phyloP scores from a whole-genome alignment of 768 basidiomycete species.

The Tephrocybe rancida region DNA sequence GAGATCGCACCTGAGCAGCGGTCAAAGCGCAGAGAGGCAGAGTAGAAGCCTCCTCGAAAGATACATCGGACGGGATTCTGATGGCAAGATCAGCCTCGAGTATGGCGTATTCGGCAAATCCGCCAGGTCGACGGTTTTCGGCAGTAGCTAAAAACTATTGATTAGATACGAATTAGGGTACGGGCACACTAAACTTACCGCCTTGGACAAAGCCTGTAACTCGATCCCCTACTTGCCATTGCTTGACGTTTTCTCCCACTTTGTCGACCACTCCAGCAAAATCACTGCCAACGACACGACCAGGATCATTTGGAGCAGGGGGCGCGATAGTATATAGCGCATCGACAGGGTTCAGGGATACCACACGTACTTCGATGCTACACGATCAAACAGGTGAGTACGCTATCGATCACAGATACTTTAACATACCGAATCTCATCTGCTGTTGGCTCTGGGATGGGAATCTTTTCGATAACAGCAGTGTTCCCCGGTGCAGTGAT shows the following conservation, averaged over 20 bases:
- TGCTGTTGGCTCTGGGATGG: conserved; percentile 23
- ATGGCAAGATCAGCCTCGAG: conserved; percentile 32
- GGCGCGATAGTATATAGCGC: conserved; percentile 27
- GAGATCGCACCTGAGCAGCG: conserved; percentile 27
- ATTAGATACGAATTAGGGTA: background rate
- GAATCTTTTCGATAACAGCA: conserved; percentile 25
- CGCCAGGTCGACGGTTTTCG: conserved; percentile 31
- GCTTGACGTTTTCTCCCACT: conserved; percentile 26
- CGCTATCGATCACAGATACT: background rate
- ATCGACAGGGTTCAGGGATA: conserved; percentile 36
- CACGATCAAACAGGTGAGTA: background rate
- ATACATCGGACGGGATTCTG: conserved; percentile 23
- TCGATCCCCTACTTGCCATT: conserved; percentile 32
- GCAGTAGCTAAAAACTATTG: conserved; percentile 26
- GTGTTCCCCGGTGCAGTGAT: conserved; percentile 20
- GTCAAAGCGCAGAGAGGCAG: conserved; percentile 32
- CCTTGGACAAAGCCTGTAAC: conserved; percentile 34
- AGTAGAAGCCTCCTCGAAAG: conserved; percentile 33
- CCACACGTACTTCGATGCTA: conserved; percentile 28
- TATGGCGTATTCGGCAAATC: conserved; percentile 34
- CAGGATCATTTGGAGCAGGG: conserved; percentile 21
- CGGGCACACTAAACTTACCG: conserved; percentile 16
- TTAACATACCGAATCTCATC: conserved; percentile 24
- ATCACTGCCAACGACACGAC: conserved; percentile 35
- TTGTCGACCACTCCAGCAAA: conserved; percentile 33